phyloP scores from a whole-genome alignment of 768 basidiomycete species.

The Auricularia cornea region DNA sequence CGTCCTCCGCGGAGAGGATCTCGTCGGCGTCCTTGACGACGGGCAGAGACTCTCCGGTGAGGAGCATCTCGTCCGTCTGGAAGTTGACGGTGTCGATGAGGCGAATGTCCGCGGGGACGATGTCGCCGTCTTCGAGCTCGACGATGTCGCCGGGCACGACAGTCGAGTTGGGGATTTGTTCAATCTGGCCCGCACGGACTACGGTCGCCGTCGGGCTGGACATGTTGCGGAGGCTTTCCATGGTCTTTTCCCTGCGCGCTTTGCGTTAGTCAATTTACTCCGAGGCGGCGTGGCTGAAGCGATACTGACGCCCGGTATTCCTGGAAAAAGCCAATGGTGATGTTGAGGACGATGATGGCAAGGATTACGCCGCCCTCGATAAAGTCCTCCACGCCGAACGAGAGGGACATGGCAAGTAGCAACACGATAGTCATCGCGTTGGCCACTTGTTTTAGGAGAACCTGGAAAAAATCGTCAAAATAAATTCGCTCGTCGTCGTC shows the following conservation, averaged over 20 bases:
- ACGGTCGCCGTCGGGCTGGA: constrained; percentile 40
- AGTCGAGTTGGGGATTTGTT: constrained; percentile 12
- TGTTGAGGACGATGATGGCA: constrained; percentile 37
- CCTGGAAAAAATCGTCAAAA: background rate
- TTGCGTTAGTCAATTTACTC: too few relatives aligned
- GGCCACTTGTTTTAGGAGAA: constrained; percentile 16
- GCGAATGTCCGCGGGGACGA: constrained; percentile 38
- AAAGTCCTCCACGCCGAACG: constrained; percentile 47
- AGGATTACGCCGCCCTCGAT: constrained; percentile 45
- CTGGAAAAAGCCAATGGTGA: constrained; percentile 37
- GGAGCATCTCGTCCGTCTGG: constrained; percentile 42
- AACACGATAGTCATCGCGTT: constrained; percentile 33
- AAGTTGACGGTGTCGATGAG: constrained; percentile 38
- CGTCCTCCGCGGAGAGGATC: constrained; percentile 13
- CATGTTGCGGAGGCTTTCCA: constrained; percentile 41
- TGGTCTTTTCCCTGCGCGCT: constrained; percentile 31
- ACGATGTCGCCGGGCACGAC: constrained; percentile 24
- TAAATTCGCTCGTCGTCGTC: background rate
- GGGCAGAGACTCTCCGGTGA: constrained; percentile 46
- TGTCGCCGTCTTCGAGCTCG: constrained; percentile 17
- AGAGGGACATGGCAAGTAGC: constrained; percentile 36
- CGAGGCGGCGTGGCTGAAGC: background rate
- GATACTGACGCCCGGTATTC: constrained; percentile 30
- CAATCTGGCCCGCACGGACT: constrained; percentile 31
- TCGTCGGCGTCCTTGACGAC: constrained; percentile 34